A percentile compares a stretch with the other conserved stretches of the same genome.
phyloP scores from a whole-genome alignment of 495 filamentous ascomycete species.

The Penicillium fimorum region DNA sequence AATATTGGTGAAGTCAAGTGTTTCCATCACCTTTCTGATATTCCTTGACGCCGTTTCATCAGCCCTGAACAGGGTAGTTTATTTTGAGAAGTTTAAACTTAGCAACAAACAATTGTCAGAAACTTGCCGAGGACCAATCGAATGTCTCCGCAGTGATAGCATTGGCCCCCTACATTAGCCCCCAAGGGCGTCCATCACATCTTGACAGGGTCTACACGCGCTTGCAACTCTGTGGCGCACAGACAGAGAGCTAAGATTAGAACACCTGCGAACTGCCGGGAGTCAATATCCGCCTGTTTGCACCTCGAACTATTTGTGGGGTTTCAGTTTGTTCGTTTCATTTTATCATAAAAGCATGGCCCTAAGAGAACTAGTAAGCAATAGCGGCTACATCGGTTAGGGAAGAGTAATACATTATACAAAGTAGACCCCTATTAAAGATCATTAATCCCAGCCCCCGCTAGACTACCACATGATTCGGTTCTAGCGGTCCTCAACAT shows the following conservation, averaged over 20 bases:
- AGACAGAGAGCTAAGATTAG: conserved; percentile 14
- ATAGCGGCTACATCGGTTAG: neutral
- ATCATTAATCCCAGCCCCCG: neutral
- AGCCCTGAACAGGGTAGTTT: conserved; percentile 9
- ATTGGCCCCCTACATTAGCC: conserved; percentile 13
- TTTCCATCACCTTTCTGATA: neutral
- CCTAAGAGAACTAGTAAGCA: neutral
- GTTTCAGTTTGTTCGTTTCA: neutral
- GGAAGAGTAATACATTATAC: neutral
- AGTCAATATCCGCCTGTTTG: neutral
- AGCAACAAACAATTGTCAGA: conserved; percentile 2
- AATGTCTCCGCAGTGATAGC: conserved; percentile 5
- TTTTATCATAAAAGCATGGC: neutral
- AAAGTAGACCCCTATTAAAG: neutral
- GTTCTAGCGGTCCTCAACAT: conserved; percentile 1
- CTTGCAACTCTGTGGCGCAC: conserved; percentile 14
- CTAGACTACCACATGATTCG: neutral
- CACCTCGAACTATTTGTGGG: neutral
- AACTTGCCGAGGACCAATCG: conserved; percentile 1
- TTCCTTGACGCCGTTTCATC: conserved; percentile 2
- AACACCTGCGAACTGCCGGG: conserved; percentile 12
- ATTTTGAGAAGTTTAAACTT: conserved; percentile 12
- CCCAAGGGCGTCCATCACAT: conserved; percentile 11
- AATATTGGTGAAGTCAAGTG: neutral
- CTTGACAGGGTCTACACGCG: conserved; percentile 15